Evolutionary conservation across 78 protist genomes (phyloP).

Genomic region (Chrysochromulina tobinii): DNA sequence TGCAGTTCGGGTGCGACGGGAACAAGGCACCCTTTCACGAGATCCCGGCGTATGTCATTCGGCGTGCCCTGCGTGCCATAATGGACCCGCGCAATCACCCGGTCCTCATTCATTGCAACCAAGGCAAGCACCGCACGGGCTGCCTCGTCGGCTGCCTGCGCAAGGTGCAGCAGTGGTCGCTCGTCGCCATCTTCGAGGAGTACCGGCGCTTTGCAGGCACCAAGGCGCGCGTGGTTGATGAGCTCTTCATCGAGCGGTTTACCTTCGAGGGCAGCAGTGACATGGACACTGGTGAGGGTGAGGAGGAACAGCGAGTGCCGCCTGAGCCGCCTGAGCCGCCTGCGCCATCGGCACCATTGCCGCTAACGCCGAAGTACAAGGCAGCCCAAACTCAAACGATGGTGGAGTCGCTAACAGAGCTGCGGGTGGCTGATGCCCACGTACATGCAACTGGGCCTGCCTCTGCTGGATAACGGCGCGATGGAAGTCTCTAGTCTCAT

Average conservation of each 20-base stretch:
- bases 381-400: no score
- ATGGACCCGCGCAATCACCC: constrained; percentile 32
- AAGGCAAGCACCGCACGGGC: constrained; percentile 86
- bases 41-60: not conserved
- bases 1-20: constrained; percentile 32
- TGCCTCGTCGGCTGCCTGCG: constrained; percentile 88
- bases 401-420: no score
- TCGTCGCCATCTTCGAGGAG: constrained; percentile 80
- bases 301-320: no score
- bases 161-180: constrained; percentile 74
- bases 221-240: constrained; percentile 82
- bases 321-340: no score
- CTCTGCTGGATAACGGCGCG: no score
- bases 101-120: constrained; percentile 51
- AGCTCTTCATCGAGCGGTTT: constrained; percentile 88
- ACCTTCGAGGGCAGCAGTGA: not conserved
- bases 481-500: no score
- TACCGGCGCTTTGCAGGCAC: constrained; percentile 86
- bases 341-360: no score
- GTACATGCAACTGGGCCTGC: no score
- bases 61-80: not conserved
- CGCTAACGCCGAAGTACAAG: no score
- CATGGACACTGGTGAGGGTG: no score
- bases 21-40: constrained; percentile 53
- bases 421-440: no score